A percentile compares a stretch with the other conserved stretches of the same genome.
Conservation (phyloP, 768 basidiomycete species). For the Boletales sp. region DNA sequence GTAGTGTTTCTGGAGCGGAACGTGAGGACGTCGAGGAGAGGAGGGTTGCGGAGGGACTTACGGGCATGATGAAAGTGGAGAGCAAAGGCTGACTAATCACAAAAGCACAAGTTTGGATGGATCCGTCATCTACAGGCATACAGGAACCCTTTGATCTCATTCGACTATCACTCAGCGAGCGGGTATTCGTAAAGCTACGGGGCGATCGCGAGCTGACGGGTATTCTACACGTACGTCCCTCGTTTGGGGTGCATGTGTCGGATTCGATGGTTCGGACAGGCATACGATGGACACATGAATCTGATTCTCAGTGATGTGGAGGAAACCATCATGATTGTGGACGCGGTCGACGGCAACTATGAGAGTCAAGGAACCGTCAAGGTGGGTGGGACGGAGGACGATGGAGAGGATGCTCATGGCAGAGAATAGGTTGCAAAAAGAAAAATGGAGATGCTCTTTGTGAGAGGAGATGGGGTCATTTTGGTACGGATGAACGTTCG, state of each 20-base stretch:
- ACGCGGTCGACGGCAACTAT: slow-evolving; percentile 63
- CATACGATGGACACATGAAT: slow-evolving; percentile 99
- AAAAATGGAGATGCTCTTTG: slow-evolving; percentile 97
- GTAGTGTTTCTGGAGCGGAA: slow-evolving; percentile 71
- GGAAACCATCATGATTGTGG: slow-evolving; percentile 96
- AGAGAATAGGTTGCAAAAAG: slow-evolving; percentile 75
- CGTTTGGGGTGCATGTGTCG: background rate
- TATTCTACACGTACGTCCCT: slow-evolving; percentile 75
- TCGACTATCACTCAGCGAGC: slow-evolving; percentile 92
- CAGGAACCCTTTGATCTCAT: slow-evolving; percentile 98
- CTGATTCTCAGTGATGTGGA: slow-evolving; percentile 96
- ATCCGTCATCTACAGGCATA: slow-evolving; percentile 67
- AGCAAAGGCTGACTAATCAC: slow-evolving; percentile 26
- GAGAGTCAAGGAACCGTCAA: slow-evolving; percentile 62
- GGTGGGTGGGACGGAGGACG: slow-evolving; percentile 35
- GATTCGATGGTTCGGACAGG: slow-evolving; percentile 46
- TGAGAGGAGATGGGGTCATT: slow-evolving; percentile 95
- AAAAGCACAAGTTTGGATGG: slow-evolving; percentile 44
- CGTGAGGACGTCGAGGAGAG: slow-evolving; percentile 3
- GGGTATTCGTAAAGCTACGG: slow-evolving; percentile 95
- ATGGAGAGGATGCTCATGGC: background rate
- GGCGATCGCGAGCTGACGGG: slow-evolving; percentile 92
- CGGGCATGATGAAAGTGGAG: slow-evolving; percentile 53
- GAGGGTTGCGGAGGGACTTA: slow-evolving; percentile 33
- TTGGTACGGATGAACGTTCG: slow-evolving; percentile 51